Conservation (phyloP, 2,329 filamentous ascomycete species). For the Diaporthe sp. region DNA sequence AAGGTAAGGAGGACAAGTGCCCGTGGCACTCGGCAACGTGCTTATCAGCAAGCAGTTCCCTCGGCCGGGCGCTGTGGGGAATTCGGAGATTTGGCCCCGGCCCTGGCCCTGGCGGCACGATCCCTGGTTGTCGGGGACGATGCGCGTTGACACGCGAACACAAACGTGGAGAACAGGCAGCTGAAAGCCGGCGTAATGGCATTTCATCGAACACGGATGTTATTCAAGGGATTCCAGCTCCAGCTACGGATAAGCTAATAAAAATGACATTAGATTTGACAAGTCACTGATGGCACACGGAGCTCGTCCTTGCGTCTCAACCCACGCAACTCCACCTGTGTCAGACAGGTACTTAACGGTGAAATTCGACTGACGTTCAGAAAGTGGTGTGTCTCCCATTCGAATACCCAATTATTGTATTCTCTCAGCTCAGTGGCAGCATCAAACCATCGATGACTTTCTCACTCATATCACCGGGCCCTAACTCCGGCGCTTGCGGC, state of each 20-base stretch:
- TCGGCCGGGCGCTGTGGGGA: constrained; percentile 11
- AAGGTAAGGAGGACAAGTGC: neutral
- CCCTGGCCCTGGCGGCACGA: neutral
- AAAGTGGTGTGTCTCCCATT: neutral
- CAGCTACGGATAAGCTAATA: neutral
- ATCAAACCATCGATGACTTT: neutral
- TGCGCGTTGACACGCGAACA: neutral
- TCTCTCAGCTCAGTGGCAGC: too few relatives aligned
- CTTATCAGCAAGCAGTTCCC: neutral
- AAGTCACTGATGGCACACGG: neutral
- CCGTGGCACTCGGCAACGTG: neutral
- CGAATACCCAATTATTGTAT: neutral
- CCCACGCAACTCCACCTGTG: neutral
- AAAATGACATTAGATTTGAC: neutral
- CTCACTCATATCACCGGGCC: neutral
- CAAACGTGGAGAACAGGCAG: neutral
- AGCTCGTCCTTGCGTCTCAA: neutral
- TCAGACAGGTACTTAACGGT: neutral
- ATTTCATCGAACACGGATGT: neutral
- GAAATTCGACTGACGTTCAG: too few relatives aligned
- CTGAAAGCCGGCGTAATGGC: neutral
- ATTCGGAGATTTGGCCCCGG: constrained; percentile 12
- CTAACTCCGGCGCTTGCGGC: neutral
- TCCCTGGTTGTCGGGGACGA: neutral
- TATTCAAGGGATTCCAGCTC: neutral